These are phyloP conservation scores for Daldinia grandis DNA, from an alignment of 495 filamentous ascomycete genomes.

Conservation along the genomic window DNA sequence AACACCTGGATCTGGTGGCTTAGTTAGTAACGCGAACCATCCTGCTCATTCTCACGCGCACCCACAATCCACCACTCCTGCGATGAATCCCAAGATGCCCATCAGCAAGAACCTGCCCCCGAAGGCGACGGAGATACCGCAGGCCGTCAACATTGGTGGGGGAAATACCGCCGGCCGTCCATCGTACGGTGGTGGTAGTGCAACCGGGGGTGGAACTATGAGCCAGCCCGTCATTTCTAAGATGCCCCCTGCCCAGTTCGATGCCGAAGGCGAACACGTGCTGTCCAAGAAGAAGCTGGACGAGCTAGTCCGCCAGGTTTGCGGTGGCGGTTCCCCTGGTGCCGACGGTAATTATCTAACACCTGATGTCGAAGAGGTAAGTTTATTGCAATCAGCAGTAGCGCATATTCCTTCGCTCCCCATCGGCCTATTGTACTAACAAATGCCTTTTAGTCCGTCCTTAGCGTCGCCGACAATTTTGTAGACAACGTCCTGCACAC, in stretches of 20 bases:
- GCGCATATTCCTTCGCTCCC: not conserved
- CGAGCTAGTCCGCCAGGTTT: slow-evolving; percentile 92
- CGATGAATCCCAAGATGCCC: slow-evolving; percentile 65
- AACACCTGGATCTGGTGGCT: slow-evolving; percentile 43
- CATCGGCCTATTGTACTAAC: not conserved
- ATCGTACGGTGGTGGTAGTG: slow-evolving; percentile 77
- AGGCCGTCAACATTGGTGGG: slow-evolving; percentile 65
- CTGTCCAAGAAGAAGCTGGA: slow-evolving; percentile 96
- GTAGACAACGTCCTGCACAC: slow-evolving; percentile 87
- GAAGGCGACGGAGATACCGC: slow-evolving; percentile 66
- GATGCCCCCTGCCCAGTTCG: slow-evolving; percentile 80
- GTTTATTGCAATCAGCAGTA: slow-evolving; percentile 28
- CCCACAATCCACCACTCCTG: slow-evolving; percentile 53
- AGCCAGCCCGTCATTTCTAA: slow-evolving; percentile 85
- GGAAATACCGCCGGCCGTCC: slow-evolving; percentile 74
- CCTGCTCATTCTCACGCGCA: slow-evolving; percentile 67
- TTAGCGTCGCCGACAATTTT: slow-evolving; percentile 91
- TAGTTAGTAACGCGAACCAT: slow-evolving; percentile 42
- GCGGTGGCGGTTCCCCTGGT: slow-evolving; percentile 76
- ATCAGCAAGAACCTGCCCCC: slow-evolving; percentile 82
- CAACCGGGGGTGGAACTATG: slow-evolving; percentile 77
- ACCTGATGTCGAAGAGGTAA: slow-evolving; percentile 94
- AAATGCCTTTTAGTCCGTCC: slow-evolving; percentile 69
- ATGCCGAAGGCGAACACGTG: slow-evolving; percentile 87
- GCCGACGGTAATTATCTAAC: slow-evolving; percentile 74